Evolutionary conservation across 208 protist genomes (phyloP), one percentile per base, ranked within the genome.

Genomic region (Leishmania aethiopica): DNA sequence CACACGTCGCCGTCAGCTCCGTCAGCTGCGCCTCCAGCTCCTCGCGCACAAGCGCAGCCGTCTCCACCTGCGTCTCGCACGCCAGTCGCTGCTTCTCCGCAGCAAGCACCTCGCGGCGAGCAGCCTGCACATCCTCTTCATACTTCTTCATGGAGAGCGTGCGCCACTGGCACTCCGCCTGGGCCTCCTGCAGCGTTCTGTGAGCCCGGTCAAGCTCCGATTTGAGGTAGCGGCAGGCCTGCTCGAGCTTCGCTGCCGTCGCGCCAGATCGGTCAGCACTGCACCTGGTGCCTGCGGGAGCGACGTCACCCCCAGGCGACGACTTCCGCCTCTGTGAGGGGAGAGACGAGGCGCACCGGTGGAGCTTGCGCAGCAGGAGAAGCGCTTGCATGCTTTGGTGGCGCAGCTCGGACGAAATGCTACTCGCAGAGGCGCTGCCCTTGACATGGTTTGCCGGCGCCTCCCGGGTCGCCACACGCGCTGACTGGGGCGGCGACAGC

Each of bases 221-320:
- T 79, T 90, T 84, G 62, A 93, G 90, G 51, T 85, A 88, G 22
- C 85, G 83, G 60, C 86, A 91, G n/a, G 85, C 83, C n/a, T 88
- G 83, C 78, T 91, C 85, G 11, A 92, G 85, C 40, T 75, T 80
- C 2, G 47, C 62, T 28, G 60, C 37, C 10, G 77, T 67, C 22
- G 49, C 62, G 0, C 53, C 75, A 22, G 42, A 40, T 53, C 57
- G 49, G 19, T 35, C 51, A 47, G 17, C 32, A 32, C 32, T 35
- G 35, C 73, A 19, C 17, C 51, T 42, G 35, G 32, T 45, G 53
- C 35, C 32, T 62, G 42, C 49, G 51, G 51, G 35, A 60, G 47
- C 17, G 25, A 47, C 51, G 19, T 22, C n/a, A 5, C 22, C 19
- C 17, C 73, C 22, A 53, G 42, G 35, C 45, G n/a, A 40, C 57